Evolutionary conservation across 208 protist genomes (phyloP), one percentile per base, ranked within the genome.

Genomic region (Trypanosoma congolense): DNA sequence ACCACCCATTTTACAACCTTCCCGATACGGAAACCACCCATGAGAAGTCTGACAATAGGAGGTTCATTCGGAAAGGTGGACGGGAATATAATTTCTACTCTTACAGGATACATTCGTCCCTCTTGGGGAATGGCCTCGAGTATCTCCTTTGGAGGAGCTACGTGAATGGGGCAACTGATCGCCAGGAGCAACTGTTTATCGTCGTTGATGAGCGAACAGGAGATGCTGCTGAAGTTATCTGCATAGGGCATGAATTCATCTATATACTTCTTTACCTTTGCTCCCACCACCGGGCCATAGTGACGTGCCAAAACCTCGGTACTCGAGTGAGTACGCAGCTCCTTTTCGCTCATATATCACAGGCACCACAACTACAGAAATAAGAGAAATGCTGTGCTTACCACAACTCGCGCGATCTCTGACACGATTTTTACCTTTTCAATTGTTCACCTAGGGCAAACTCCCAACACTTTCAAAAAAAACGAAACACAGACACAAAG

Each of bases 221-320:
- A 9, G 40, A 66, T 54, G 25, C 9, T 46, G 21, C 46, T 51
- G 41, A 66, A 66, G 40, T 66, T 66, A 29, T 35, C 33, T 38
- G 57, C 19, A 30, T 59, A 66, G 8, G 29, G 19, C 22, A 66
- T 59, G 47, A 66, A 66, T 21, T 66, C 61, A 1, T 4, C 25
- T 10, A 66, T 24, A 14, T 66, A 66, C 16, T 66, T 45, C 16
- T 54, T 42, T 10, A 66, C 53, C n/a, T 24, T 36, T 5, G 21
- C 52, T 16, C 51, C 61, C 5, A 28, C 52, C 4, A 42, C 35
- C 16, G 29, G 30, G 30, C 25, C 47, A 51, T 66, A 66, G 52
- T 66, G 45, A 12, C 51, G 9, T 16, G 28, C 28, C 4, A 66
- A 35, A 2, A 19, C 28, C 1, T 52, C 52, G 16, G 54, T 22